These are phyloP conservation scores for Pseudocercospora fijiensis DNA, from an alignment of 2,329 filamentous ascomycete genomes.

Conservation along the genomic window DNA sequence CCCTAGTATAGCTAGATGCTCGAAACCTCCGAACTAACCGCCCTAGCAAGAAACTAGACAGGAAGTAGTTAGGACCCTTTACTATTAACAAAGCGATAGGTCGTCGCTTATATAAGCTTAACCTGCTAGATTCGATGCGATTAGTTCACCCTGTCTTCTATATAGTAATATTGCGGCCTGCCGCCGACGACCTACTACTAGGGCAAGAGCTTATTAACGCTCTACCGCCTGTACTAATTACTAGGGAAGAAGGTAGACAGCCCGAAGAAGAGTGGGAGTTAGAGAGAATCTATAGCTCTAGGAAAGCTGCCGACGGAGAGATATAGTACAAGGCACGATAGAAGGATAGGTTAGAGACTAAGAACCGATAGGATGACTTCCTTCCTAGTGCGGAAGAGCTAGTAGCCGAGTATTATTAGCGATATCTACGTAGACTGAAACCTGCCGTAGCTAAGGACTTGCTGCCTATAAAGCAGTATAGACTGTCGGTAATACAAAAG, in stretches of 20 bases:
- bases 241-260: not conserved
- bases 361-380: not conserved
- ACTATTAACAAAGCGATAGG: not conserved
- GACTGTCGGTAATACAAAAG: too few species aligned
- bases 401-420: too few species aligned
- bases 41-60: not conserved
- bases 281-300: too few species aligned
- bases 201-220: not conserved
- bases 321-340: not conserved
- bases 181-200: not conserved
- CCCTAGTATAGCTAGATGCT: not conserved
- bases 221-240: not conserved
- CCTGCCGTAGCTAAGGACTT: not conserved
- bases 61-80: not conserved
- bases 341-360: not conserved
- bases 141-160: not conserved
- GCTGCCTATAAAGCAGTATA: too few species aligned
- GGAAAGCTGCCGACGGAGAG: too few species aligned
- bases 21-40: not conserved
- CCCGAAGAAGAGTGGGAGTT: not conserved
- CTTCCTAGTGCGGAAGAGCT: not conserved
- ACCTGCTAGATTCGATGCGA: not conserved
- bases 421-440: not conserved
- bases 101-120: not conserved
- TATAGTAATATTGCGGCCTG: not conserved